These are phyloP conservation scores for Fusarium papillatum DNA, from an alignment of 2,329 filamentous ascomycete genomes.

Conservation along the genomic window DNA sequence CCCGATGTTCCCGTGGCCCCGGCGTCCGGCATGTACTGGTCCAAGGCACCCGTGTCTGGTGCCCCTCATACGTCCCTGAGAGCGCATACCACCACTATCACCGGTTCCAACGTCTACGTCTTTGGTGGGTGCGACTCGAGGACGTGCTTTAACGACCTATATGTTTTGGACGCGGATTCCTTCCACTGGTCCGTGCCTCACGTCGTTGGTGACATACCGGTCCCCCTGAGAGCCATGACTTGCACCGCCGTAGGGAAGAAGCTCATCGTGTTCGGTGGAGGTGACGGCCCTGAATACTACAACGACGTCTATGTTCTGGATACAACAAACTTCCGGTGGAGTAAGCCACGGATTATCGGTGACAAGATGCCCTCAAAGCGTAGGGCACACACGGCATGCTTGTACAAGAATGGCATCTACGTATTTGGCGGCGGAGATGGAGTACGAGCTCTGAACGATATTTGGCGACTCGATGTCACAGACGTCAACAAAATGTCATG, in stretches of 20 bases:
- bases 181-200: conserved; percentile 78
- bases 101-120: conserved; percentile 76
- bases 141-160: conserved; percentile 78
- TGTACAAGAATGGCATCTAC: conserved; percentile 80
- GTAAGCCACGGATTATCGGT: conserved; percentile 70
- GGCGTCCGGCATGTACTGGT: conserved; percentile 82
- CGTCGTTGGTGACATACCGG: conserved; percentile 74
- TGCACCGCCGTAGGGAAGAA: conserved; percentile 80
- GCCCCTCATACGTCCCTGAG: conserved; percentile 71
- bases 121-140: conserved; percentile 78
- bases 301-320: conserved; percentile 82
- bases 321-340: conserved; percentile 78
- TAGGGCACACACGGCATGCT: conserved; percentile 77
- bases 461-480: conserved; percentile 79
- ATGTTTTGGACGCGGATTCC: conserved; percentile 77
- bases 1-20: conserved; percentile 74
- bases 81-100: conserved; percentile 76
- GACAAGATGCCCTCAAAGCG: conserved; percentile 72
- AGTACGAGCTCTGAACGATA: conserved; percentile 77
- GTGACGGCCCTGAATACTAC: conserved; percentile 79
- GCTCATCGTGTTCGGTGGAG: conserved; percentile 77
- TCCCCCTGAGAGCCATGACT: conserved; percentile 78
- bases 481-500: conserved; percentile 78
- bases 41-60: conserved; percentile 74
- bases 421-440: conserved; percentile 81